Evolutionary conservation across 1,284 basidiomycete species (phyloP), one percentile per base, ranked within the genome.

Genomic region (Ustilago tritici): DNA sequence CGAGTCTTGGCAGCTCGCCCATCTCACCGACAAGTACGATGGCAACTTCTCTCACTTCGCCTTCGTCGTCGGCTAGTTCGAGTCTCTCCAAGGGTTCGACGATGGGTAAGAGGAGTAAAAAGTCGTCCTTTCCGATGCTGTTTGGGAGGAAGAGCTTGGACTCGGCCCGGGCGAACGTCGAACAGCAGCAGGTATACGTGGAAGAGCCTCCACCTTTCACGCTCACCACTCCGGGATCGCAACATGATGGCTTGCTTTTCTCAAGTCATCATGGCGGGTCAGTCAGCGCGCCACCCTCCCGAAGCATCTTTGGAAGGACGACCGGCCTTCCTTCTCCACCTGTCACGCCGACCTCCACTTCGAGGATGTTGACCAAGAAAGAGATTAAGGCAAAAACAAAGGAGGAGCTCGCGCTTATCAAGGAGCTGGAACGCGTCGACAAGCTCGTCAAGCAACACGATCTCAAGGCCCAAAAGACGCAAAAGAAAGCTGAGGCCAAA

Each of bases 391-490:
- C 65, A 14, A 65, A 65, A n/a, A 68, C 63, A 10, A 82, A 82
- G 43, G 70, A 81, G 54, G 81, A 82, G 41, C 43, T 68, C 15
- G 70, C 74, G 0, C 67, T 82, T 11, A 80, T 81, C 53, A 75
- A 76, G 40, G 70, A 82, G 35, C 58, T 80, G 23, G 75, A 78
- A 36, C 59, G 61, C 3, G 56, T 81, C 10, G 75, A 81, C 38
- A 61, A 57, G 50, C 67, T 82, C 54, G 81, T 82, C 23, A 64
- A 69, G 41, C 61, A 78, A 59, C 80, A 82, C 57, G 81, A 82
- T 32, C 34, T 56, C 43, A 80, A 78, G 58, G 61, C 70, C 12
- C 41, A 50, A 8, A 80, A 76, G 56, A 66, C 56, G 15, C 53
- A 56, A 15, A 64, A 78, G 46, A 67, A 78, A 56, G 60, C 49